A percentile compares a stretch with the other conserved stretches of the same genome.
phyloP scores from a whole-genome alignment of 352 stramenopile species.

The Discostella stelligera region DNA sequence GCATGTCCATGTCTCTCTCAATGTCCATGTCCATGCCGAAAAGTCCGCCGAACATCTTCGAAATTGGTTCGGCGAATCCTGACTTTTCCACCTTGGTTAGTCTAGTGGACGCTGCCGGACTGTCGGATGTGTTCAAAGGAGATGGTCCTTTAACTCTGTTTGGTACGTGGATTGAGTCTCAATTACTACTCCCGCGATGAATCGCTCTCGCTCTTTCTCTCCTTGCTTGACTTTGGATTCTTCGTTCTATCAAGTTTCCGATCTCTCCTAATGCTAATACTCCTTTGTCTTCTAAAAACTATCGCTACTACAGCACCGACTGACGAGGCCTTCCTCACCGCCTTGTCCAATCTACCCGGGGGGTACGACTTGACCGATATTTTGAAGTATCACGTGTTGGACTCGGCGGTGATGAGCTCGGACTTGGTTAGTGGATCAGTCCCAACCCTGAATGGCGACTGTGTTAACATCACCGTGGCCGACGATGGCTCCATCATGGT shows the following conservation, averaged over 20 bases:
- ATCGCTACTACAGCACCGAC: slow-evolving; percentile 51
- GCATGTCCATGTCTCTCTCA: neutral
- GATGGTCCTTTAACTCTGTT: slow-evolving; percentile 58
- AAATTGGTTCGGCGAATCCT: slow-evolving; percentile 15
- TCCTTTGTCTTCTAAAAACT: too few species aligned
- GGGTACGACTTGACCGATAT: slow-evolving; percentile 29
- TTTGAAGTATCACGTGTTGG: slow-evolving; percentile 45
- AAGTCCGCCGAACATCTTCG: too few species aligned
- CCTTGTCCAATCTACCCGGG: slow-evolving; percentile 19
- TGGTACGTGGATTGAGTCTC: slow-evolving; percentile 18
- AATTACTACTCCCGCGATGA: too few species aligned
- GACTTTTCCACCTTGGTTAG: slow-evolving; percentile 52
- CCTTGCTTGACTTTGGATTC: too few species aligned
- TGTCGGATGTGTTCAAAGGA: slow-evolving; percentile 43
- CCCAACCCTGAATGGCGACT: slow-evolving; percentile 20
- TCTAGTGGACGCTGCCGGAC: slow-evolving; percentile 29
- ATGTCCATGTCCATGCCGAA: neutral
- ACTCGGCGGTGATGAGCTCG: slow-evolving; percentile 8
- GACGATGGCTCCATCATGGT: slow-evolving; percentile 15
- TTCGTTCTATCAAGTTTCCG: too few species aligned
- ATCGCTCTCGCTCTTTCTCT: too few species aligned
- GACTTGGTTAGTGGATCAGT: neutral
- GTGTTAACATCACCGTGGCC: neutral
- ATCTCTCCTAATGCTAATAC: too few species aligned
- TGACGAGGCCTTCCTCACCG: slow-evolving; percentile 47